phyloP scores from a whole-genome alignment of 768 basidiomycete species.

The Lactarius tabidus region DNA sequence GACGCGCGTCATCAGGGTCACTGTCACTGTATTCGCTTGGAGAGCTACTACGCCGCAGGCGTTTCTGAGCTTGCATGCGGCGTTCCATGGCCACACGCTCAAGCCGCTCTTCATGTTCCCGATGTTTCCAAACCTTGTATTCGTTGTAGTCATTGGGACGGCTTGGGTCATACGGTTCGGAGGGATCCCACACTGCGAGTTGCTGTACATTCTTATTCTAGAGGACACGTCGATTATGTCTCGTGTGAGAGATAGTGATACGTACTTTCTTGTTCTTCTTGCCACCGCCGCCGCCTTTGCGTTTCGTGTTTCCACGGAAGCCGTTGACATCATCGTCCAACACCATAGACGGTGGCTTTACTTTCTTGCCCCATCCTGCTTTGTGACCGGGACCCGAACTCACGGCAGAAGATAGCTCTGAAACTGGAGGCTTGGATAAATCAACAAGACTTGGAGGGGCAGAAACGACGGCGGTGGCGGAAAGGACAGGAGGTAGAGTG shows the following conservation, averaged over 20 bases:
- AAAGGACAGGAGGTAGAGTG: constrained; percentile 33
- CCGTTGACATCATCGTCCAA: constrained; percentile 88
- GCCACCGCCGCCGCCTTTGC: constrained; percentile 43
- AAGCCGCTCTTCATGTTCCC: constrained; percentile 70
- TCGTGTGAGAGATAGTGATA: constrained; percentile 10
- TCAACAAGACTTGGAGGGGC: constrained; percentile 61
- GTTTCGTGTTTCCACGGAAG: constrained; percentile 58
- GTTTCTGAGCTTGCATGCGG: constrained; percentile 51
- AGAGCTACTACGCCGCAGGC: constrained; percentile 43
- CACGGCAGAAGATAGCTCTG: constrained; percentile 33
- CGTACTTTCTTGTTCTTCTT: constrained; percentile 61
- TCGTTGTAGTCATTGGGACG: constrained; percentile 89
- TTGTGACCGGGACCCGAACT: constrained; percentile 39
- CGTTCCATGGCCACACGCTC: constrained; percentile 43
- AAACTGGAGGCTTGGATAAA: constrained; percentile 28
- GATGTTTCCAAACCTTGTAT: constrained; percentile 76
- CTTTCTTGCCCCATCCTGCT: constrained; percentile 78
- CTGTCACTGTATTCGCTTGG: constrained; percentile 65
- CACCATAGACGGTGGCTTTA: constrained; percentile 88
- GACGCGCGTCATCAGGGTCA: constrained; percentile 59
- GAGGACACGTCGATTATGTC: not conserved
- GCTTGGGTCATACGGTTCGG: constrained; percentile 73
- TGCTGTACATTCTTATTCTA: constrained; percentile 60
- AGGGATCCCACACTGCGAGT: constrained; percentile 67
- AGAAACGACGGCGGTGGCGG: constrained; percentile 62